A percentile compares a stretch with the other conserved stretches of the same genome.
Evolutionary conservation across 345 rosid species (phyloP).

Genomic region (Camelina hispida): DNA sequence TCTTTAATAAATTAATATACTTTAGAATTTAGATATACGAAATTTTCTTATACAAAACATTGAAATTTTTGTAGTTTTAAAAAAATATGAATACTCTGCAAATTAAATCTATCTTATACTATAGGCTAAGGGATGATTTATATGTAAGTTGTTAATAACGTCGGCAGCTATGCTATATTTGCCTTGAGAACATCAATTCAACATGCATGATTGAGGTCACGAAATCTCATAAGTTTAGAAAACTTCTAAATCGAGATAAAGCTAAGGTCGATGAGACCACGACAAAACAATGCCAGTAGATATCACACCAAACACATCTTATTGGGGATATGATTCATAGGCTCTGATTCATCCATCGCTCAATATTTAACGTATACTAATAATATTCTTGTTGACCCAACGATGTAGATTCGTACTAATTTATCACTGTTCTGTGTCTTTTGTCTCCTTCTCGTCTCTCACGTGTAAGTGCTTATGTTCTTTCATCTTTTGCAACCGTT

Average conservation of each 20-base stretch:
- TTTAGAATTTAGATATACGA: no score
- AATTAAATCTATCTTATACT: no score
- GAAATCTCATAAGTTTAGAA: background rate
- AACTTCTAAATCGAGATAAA: constrained; percentile 17
- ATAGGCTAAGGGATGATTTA: background rate
- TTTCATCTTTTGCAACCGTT: constrained; percentile 26
- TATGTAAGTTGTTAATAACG: background rate
- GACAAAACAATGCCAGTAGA: constrained; percentile 38
- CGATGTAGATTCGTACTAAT: constrained; percentile 19
- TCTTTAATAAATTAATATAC: no score
- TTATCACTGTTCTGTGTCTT: constrained; percentile 1
- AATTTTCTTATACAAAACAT: no score
- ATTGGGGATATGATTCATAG: constrained; percentile 31
- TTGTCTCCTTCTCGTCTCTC: constrained; percentile 37
- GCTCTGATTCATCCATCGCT: constrained; percentile 28
- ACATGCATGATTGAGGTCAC: constrained; percentile 4
- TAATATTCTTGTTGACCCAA: constrained; percentile 26
- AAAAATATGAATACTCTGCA: no score
- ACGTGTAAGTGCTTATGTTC: constrained; percentile 37
- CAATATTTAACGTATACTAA: background rate
- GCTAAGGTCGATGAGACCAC: constrained; percentile 22
- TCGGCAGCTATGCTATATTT: background rate
- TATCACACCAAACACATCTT: constrained; percentile 45
- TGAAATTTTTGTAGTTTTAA: no score
- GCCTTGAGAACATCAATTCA: background rate